Percentiles rank a stretch among this genome's conserved stretches.
Evolutionary conservation across 805 yeast genomes (phyloP).

Genomic region (Lachancea waltii): DNA sequence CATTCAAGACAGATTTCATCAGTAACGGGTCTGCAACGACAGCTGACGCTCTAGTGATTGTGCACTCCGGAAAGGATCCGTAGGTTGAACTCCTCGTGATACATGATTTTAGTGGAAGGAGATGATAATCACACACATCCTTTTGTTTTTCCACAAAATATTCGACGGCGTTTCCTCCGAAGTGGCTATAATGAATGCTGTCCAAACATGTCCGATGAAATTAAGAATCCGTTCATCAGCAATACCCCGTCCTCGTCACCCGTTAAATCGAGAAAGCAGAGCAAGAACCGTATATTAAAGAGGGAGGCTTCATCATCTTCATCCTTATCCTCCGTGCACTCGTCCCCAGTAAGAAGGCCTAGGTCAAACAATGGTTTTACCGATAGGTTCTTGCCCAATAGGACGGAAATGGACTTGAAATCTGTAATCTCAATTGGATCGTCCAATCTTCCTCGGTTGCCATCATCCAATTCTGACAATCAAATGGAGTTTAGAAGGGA

Average conservation of each 20-base stretch:
- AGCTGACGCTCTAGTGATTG: too few species aligned
- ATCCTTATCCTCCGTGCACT: slow-evolving; percentile 20
- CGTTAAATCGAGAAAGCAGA: slow-evolving; percentile 15
- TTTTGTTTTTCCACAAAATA: slow-evolving; percentile 1
- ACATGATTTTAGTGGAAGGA: too few species aligned
- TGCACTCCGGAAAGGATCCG: too few species aligned
- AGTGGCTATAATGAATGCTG: too few species aligned
- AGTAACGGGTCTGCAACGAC: too few species aligned
- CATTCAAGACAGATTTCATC: background rate
- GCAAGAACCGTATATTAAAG: slow-evolving; percentile 15
- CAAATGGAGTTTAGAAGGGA: slow-evolving; percentile 65
- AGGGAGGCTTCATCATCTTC: slow-evolving; percentile 19
- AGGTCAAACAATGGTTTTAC: slow-evolving; percentile 43
- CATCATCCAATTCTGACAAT: slow-evolving; percentile 35
- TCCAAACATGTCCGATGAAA: slow-evolving; percentile 13
- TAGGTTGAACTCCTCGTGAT: too few species aligned
- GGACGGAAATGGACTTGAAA: slow-evolving; percentile 81
- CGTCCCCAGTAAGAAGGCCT: slow-evolving; percentile 30
- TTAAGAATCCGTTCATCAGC: slow-evolving; percentile 28
- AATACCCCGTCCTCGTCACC: slow-evolving; percentile 33
- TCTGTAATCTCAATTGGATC: slow-evolving; percentile 57
- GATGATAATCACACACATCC: too few species aligned
- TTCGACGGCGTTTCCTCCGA: too few species aligned
- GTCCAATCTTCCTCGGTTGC: slow-evolving; percentile 23
- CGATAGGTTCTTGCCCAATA: slow-evolving; percentile 81